phyloP scores from a whole-genome alignment of 2,329 filamentous ascomycete species.

The Aspergillus sp. region DNA sequence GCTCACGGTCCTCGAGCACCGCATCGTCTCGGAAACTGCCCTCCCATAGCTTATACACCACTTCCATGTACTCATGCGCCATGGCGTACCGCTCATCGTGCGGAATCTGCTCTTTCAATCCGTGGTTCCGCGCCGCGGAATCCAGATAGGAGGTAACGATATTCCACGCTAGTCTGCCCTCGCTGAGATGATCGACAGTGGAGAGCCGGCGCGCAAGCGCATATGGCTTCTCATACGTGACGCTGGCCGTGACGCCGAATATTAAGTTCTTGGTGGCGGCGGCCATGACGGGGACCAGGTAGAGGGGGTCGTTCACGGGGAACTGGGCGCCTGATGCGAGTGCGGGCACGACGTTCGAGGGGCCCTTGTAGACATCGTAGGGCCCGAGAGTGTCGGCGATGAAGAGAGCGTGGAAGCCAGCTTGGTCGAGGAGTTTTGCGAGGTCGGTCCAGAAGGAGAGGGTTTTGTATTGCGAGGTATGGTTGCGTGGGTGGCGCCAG shows the following conservation, averaged over 20 bases:
- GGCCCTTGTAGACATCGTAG: constrained; percentile 46
- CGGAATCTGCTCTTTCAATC: constrained; percentile 39
- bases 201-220: constrained; percentile 53
- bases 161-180: constrained; percentile 52
- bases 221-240: constrained; percentile 54
- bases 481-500: constrained; percentile 30
- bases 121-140: constrained; percentile 43
- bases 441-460: constrained; percentile 47
- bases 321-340: constrained; percentile 39
- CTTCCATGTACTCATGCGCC: constrained; percentile 46
- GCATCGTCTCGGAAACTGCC: constrained; percentile 47
- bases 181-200: constrained; percentile 51
- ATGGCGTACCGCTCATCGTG: constrained; percentile 48
- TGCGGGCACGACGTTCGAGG: constrained; percentile 35
- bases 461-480: constrained; percentile 34
- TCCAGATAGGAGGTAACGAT: constrained; percentile 49
- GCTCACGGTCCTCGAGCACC: constrained; percentile 16
- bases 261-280: constrained; percentile 45
- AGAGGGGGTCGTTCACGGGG: constrained; percentile 38
- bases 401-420: constrained; percentile 49
- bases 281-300: constrained; percentile 45
- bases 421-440: constrained; percentile 46
- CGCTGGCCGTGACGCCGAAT: constrained; percentile 52
- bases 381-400: constrained; percentile 47
- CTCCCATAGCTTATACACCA: constrained; percentile 50